A percentile compares a stretch with the other conserved stretches of the same genome.
Conservation (phyloP, 768 basidiomycete species). For the Tricholoma bakamatsutake region DNA sequence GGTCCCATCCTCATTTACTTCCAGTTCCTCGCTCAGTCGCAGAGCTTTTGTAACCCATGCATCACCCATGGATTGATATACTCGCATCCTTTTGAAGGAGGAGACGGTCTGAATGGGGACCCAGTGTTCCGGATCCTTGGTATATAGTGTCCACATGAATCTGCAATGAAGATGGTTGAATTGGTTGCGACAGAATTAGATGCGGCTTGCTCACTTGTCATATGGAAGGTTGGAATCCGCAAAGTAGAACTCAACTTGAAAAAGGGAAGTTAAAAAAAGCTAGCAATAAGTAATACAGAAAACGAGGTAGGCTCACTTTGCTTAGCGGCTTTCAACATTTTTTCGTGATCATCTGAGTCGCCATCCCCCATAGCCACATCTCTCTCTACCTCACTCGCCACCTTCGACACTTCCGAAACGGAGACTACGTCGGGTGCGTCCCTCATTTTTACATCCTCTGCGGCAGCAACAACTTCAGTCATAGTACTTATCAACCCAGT, state of each 20-base stretch:
- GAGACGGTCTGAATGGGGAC: slow-evolving; percentile 80
- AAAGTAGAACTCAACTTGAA: slow-evolving; percentile 91
- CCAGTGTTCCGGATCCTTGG: slow-evolving; percentile 82
- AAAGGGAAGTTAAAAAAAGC: background rate
- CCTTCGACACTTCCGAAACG: slow-evolving; percentile 6
- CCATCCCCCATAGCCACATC: slow-evolving; percentile 20
- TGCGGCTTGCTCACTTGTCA: slow-evolving; percentile 56
- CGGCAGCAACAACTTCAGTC: slow-evolving; percentile 20
- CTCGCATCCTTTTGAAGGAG: slow-evolving; percentile 94
- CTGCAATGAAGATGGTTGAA: slow-evolving; percentile 28
- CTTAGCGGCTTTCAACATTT: slow-evolving; percentile 43
- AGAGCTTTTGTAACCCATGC: slow-evolving; percentile 73
- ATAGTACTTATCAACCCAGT: slow-evolving; percentile 16
- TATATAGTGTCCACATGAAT: slow-evolving; percentile 93
- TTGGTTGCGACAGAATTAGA: background rate
- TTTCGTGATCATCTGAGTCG: slow-evolving; percentile 32
- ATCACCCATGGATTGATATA: slow-evolving; percentile 51
- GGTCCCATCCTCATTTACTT: slow-evolving; percentile 66
- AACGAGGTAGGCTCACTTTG: slow-evolving; percentile 39
- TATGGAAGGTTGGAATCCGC: slow-evolving; percentile 94
- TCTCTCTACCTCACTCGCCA: slow-evolving; percentile 11
- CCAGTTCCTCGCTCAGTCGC: slow-evolving; percentile 46
- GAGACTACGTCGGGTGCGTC: slow-evolving; percentile 8
- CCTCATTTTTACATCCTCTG: slow-evolving; percentile 17
- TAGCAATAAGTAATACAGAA: background rate